Percentiles rank a stretch among this genome's conserved stretches.
phyloP scores from a whole-genome alignment of 768 basidiomycete species.

The Mycena leptocephala region DNA sequence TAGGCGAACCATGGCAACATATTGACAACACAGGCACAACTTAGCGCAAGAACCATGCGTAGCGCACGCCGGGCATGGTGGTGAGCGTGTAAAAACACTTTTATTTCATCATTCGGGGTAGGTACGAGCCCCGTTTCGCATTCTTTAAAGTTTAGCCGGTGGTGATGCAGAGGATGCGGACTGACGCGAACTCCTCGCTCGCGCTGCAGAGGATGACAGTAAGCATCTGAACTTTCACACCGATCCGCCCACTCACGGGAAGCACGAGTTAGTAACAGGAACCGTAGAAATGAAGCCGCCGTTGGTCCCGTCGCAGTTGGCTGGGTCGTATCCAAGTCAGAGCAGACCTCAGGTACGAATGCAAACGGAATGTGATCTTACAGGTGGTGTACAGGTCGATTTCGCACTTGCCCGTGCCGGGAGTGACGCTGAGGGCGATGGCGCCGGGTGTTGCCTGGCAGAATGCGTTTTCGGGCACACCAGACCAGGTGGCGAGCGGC shows the following conservation, averaged over 20 bases:
- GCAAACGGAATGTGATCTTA: not conserved
- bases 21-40: too few relatives aligned
- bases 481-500: conserved; percentile 14
- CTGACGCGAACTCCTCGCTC: not conserved
- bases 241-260: conserved; percentile 8
- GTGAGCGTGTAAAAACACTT: too few relatives aligned
- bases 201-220: not conserved
- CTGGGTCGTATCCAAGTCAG: not conserved
- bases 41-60: too few relatives aligned
- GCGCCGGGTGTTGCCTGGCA: conserved; percentile 24
- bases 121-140: too few relatives aligned
- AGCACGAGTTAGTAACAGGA: not conserved
- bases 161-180: not conserved
- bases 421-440: not conserved
- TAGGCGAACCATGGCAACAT: too few relatives aligned
- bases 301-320: not conserved
- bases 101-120: too few relatives aligned
- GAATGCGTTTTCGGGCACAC: not conserved
- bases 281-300: conserved; percentile 4
- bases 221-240: not conserved
- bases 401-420: not conserved
- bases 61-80: too few relatives aligned
- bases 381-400: conserved; percentile 17
- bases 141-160: not conserved
- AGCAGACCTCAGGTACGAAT: not conserved